phyloP scores from a whole-genome alignment of 73 alveolate genomes.

The Blepharisma stoltei region DNA sequence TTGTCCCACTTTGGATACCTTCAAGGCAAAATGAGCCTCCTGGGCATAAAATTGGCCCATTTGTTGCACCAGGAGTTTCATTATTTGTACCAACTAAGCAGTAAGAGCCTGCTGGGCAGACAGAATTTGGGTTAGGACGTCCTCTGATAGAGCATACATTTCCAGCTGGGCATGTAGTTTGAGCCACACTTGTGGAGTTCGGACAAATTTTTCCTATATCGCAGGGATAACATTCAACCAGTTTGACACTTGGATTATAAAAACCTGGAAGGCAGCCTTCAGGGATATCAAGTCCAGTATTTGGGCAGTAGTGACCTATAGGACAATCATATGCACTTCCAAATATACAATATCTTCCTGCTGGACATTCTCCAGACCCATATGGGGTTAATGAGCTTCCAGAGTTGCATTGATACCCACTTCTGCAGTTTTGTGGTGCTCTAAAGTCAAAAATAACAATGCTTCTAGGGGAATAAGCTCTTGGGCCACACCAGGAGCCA shows the following conservation, averaged over 20 bases:
- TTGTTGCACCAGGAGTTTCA: constrained; percentile 52
- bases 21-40: constrained; percentile 19
- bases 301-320: constrained; percentile 38
- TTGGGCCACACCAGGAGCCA: constrained; percentile 38
- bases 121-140: constrained; percentile 56
- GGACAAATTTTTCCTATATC: constrained; percentile 66
- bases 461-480: constrained; percentile 42
- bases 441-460: constrained; percentile 46
- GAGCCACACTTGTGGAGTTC: constrained; percentile 34
- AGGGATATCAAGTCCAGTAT: constrained; percentile 36
- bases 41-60: constrained; percentile 50
- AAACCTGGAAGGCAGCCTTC: constrained; percentile 66
- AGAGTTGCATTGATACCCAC: constrained; percentile 47
- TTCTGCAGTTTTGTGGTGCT: constrained; percentile 52
- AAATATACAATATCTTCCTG: constrained; percentile 42
- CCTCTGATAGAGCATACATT: constrained; percentile 59
- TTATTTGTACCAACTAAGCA: constrained; percentile 68
- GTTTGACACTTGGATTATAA: constrained; percentile 35
- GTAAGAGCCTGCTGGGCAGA: constrained; percentile 74
- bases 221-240: constrained; percentile 46
- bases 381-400: constrained; percentile 27
- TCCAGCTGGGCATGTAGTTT: constrained; percentile 74
- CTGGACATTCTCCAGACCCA: constrained; percentile 37
- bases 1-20: neutral
- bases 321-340: constrained; percentile 49